Evolutionary conservation across 2,329 filamentous ascomycete genomes (phyloP).

Genomic region (Bipolaris zeicola): DNA sequence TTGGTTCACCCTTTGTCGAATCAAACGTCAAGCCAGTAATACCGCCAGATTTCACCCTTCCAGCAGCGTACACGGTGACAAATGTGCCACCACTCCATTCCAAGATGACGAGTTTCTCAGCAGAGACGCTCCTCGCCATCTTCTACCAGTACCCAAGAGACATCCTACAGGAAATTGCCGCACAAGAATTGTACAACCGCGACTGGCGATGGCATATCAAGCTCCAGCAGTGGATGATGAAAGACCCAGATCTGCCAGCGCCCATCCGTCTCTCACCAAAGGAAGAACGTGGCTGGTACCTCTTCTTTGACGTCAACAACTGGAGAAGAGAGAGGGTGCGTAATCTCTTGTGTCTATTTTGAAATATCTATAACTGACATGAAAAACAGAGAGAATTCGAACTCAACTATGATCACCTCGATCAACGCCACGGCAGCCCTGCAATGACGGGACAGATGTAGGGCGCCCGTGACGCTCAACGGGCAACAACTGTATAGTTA

Average conservation of each 20-base stretch:
- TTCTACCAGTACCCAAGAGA: slow-evolving; percentile 72
- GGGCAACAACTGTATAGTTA: slow-evolving; percentile 1
- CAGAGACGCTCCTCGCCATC: slow-evolving; percentile 71
- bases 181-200: slow-evolving; percentile 62
- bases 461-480: neutral
- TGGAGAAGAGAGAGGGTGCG: slow-evolving; percentile 59
- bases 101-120: slow-evolving; percentile 63
- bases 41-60: slow-evolving; percentile 65
- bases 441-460: slow-evolving; percentile 39
- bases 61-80: slow-evolving; percentile 67
- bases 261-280: slow-evolving; percentile 54
- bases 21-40: slow-evolving; percentile 63
- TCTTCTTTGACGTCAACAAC: slow-evolving; percentile 61
- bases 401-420: slow-evolving; percentile 59
- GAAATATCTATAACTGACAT: slow-evolving; percentile 21
- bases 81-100: slow-evolving; percentile 67
- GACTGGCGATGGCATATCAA: slow-evolving; percentile 63
- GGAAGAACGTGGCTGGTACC: slow-evolving; percentile 58
- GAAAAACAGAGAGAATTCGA: slow-evolving; percentile 55
- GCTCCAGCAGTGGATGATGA: slow-evolving; percentile 61
- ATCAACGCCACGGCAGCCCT: slow-evolving; percentile 50
- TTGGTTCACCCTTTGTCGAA: slow-evolving; percentile 67
- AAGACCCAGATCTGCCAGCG: slow-evolving; percentile 53
- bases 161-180: slow-evolving; percentile 69
- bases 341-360: slow-evolving; percentile 2